Percentiles rank a stretch among this genome's conserved stretches.
Conservation (phyloP, 1,284 basidiomycete species). For the Rhodotorula mucilaginosa region DNA sequence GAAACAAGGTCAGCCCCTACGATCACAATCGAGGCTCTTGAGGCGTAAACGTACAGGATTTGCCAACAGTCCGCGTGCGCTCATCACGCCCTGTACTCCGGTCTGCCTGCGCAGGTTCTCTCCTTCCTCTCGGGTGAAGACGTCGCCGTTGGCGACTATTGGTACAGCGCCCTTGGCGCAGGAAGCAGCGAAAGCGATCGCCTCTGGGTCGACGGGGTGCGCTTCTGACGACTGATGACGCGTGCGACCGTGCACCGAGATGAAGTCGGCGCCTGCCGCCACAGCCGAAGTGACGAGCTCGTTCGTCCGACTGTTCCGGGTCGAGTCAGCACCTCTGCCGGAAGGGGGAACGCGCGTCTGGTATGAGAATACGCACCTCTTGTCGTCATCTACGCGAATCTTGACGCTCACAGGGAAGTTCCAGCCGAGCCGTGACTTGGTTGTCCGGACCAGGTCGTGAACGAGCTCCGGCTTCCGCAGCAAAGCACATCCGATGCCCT, state of each 20-base stretch:
- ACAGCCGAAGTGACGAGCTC: conserved; percentile 55
- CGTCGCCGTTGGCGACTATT: conserved; percentile 59
- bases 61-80: conserved; percentile 59
- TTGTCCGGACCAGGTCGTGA: conserved; percentile 57
- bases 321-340: background rate
- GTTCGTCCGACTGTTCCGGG: conserved; percentile 52
- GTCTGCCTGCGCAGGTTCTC: conserved; percentile 52
- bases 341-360: too few relatives aligned
- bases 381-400: conserved; percentile 59
- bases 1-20: background rate
- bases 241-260: conserved; percentile 61
- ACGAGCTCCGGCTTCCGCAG: conserved; percentile 60
- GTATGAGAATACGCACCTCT: conserved; percentile 46
- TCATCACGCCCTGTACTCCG: conserved; percentile 59
- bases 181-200: conserved; percentile 57
- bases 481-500: conserved; percentile 60
- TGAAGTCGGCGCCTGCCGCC: conserved; percentile 53
- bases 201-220: conserved; percentile 55
- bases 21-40: background rate
- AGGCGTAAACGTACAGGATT: conserved; percentile 53
- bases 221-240: conserved; percentile 56
- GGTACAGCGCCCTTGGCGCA: conserved; percentile 56
- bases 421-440: conserved; percentile 57
- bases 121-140: conserved; percentile 56
- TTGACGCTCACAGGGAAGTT: conserved; percentile 60